These are phyloP conservation scores for Cymbidium sinense DNA, from an alignment of 106 monocot species.

Conservation along the genomic window DNA sequence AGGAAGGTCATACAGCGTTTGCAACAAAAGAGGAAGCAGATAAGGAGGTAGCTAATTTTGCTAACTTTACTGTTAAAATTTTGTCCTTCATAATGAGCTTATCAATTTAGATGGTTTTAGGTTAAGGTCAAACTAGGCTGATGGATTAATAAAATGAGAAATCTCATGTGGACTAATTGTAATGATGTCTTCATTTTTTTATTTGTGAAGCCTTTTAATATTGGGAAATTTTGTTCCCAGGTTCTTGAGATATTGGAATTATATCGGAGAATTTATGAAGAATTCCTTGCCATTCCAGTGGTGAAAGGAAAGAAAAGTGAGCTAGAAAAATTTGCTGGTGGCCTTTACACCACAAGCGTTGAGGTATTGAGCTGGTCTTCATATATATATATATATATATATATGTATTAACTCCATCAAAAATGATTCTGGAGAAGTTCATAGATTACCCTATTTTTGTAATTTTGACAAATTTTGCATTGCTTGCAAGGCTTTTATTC, in stretches of 20 bases:
- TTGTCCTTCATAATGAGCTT: neutral
- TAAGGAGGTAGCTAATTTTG: conserved; percentile 47
- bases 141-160: no score
- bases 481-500: conserved; percentile 68
- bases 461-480: neutral
- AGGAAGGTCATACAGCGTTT: conserved; percentile 88
- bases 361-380: conserved; percentile 41
- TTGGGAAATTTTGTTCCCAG: conserved; percentile 23
- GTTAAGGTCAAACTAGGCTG: no score
- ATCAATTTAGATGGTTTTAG: neutral
- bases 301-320: conserved; percentile 88
- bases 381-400: no score
- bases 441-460: neutral
- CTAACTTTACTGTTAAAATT: neutral
- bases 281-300: conserved; percentile 85
- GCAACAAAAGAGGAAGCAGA: conserved; percentile 94
- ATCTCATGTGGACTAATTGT: no score
- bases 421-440: neutral
- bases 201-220: no score
- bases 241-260: conserved; percentile 93
- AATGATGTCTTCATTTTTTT: neutral
- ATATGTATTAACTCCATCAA: no score
- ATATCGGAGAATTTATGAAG: conserved; percentile 92
- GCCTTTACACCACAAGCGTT: conserved; percentile 89
- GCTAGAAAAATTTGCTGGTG: conserved; percentile 95